These are phyloP conservation scores for Euphorbia schlechtendalii DNA, from an alignment of 441 rosid genomes.

Conservation along the genomic window DNA sequence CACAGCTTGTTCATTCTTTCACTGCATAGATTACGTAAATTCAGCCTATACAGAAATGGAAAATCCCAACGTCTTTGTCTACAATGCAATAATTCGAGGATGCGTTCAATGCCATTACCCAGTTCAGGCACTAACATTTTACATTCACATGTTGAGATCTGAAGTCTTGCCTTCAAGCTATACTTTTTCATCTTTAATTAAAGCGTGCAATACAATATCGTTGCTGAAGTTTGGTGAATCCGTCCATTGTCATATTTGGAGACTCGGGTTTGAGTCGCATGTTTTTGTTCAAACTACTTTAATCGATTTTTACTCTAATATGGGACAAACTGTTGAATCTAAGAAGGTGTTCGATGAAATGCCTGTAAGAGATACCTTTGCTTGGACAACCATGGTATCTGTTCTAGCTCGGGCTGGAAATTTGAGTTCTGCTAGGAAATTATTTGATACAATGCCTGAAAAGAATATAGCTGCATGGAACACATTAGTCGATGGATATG, in stretches of 20 bases:
- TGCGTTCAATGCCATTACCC: constrained; percentile 17
- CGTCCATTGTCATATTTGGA: constrained; percentile 23
- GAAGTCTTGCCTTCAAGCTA: constrained; percentile 19
- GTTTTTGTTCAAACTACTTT: constrained; percentile 31
- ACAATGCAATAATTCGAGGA: constrained; percentile 30
- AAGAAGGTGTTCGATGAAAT: constrained; percentile 27
- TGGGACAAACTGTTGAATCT: constrained; percentile 19
- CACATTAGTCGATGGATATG: constrained; percentile 33
- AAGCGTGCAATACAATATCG: constrained; percentile 13
- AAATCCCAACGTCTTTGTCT: constrained; percentile 29
- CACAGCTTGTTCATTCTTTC: constrained; percentile 16
- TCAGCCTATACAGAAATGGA: constrained; percentile 20
- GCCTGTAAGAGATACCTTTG: constrained; percentile 23
- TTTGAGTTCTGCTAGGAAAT: constrained; percentile 17
- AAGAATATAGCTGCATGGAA: constrained; percentile 32
- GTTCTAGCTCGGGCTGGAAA: constrained; percentile 13
- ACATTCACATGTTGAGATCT: constrained; percentile 15
- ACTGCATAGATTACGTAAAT: constrained; percentile 10
- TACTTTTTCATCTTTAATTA: constrained; percentile 22
- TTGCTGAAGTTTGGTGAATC: constrained; percentile 13
- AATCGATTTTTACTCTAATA: constrained; percentile 27
- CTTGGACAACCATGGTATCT: constrained; percentile 25
- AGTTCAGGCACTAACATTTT: constrained; percentile 20
- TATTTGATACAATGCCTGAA: constrained; percentile 26
- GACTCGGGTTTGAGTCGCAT: constrained; percentile 23